phyloP scores from a whole-genome alignment of 176 grass and related monocot genomes.

The Oryza rufipogon region DNA sequence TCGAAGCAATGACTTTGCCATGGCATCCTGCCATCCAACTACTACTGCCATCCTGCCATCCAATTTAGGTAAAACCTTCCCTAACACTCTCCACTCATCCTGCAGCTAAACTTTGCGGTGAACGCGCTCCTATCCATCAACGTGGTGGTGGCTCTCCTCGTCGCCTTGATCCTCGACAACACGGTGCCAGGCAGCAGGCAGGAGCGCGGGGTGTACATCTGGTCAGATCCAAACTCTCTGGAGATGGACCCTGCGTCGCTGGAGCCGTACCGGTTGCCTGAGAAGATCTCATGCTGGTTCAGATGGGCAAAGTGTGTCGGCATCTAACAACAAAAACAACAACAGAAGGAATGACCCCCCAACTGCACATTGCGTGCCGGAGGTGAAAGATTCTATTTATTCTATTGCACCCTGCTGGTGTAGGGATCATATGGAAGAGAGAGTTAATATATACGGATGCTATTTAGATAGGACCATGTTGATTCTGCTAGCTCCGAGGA shows the following conservation, averaged over 20 bases:
- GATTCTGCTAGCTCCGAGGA: conserved; percentile 25
- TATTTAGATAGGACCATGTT: conserved; percentile 11
- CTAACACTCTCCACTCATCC: background rate
- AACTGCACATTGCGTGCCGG: background rate
- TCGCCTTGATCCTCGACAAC: conserved; percentile 88
- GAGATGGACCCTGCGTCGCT: conserved; percentile 71
- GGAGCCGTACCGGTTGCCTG: conserved; percentile 77
- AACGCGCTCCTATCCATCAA: conserved; percentile 91
- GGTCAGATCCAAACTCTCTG: conserved; percentile 72
- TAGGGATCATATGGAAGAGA: conserved; percentile 21
- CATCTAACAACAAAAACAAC: conserved; percentile 30
- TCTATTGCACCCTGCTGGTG: conserved; percentile 7
- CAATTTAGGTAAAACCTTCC: too few species aligned
- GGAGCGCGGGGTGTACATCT: conserved; percentile 95
- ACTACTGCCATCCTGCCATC: too few species aligned
- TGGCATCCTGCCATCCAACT: too few species aligned
- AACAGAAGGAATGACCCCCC: too few species aligned
- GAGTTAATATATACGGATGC: conserved; percentile 11
- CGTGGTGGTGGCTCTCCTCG: conserved; percentile 86
- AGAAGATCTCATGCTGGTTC: conserved; percentile 81
- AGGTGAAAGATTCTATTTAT: conserved; percentile 42
- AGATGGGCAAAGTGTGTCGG: conserved; percentile 78
- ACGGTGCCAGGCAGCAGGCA: conserved; percentile 87
- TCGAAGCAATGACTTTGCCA: background rate
- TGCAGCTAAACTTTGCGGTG: conserved; percentile 85